These are phyloP conservation scores for Cyberlindnera mycetangii DNA, from an alignment of 805 yeast species.

Conservation along the genomic window DNA sequence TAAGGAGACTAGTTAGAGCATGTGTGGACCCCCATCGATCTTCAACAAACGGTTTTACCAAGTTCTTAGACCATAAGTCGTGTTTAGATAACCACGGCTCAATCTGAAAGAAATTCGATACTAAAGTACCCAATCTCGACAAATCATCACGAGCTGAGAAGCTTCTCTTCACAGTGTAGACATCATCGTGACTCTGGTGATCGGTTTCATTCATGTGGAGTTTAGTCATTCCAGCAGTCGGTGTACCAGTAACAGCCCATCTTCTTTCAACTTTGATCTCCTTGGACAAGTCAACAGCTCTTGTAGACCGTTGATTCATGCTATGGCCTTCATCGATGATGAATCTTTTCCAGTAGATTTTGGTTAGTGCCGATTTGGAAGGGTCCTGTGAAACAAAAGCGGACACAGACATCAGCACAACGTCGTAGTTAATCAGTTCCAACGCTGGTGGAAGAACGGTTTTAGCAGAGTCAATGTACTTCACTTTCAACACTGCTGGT, in stretches of 20 bases:
- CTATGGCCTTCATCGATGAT: slow-evolving; percentile 78
- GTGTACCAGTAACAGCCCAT: slow-evolving; percentile 79
- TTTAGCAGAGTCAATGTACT: slow-evolving; percentile 26
- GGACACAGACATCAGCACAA: slow-evolving; percentile 48
- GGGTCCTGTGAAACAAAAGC: slow-evolving; percentile 40
- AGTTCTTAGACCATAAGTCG: slow-evolving; percentile 43
- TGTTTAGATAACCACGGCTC: slow-evolving; percentile 54
- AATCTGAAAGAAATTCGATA: slow-evolving; percentile 51
- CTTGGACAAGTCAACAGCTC: slow-evolving; percentile 47
- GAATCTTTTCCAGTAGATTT: slow-evolving; percentile 62
- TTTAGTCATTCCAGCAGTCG: slow-evolving; percentile 66
- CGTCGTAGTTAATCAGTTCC: slow-evolving; percentile 42
- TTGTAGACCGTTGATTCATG: slow-evolving; percentile 49
- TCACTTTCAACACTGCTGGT: slow-evolving; percentile 35
- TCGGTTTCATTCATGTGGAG: slow-evolving; percentile 39
- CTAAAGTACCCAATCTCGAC: slow-evolving; percentile 47
- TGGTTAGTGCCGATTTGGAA: slow-evolving; percentile 35
- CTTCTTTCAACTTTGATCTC: slow-evolving; percentile 53
- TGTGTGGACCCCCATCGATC: slow-evolving; percentile 38
- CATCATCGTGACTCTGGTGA: slow-evolving; percentile 17
- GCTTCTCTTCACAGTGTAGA: slow-evolving; percentile 44
- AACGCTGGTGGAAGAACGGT: slow-evolving; percentile 30
- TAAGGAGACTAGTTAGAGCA: slow-evolving; percentile 41
- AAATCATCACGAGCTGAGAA: slow-evolving; percentile 56
- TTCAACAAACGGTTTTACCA: slow-evolving; percentile 47